Evolutionary conservation across 192 early-diverging fungal genomes (phyloP), one percentile per base, ranked within the genome.

Genomic region (Ambispora gerdemannii): DNA sequence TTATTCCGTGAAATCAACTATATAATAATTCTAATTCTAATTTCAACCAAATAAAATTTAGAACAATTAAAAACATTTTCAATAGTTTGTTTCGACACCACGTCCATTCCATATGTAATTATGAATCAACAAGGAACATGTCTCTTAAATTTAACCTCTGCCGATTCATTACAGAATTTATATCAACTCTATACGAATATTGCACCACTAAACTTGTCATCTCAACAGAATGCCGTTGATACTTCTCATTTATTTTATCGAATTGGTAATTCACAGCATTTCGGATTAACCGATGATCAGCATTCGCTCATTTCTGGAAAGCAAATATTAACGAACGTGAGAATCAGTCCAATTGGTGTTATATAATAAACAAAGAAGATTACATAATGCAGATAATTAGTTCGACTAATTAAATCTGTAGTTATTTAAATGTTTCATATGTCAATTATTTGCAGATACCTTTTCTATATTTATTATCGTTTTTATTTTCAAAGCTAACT

Each of bases 201-300:
- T 13, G 24, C 63, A 11, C 30, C 28, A 15, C 8, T 24, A 25
- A 25, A 31, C 35, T 49, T 50, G 19, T 43, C 34, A 30, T 20
- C 17, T 15, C 27, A 22, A 10, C 49, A 43, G 63, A 3, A 25
- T 30, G 0, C 2, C 8, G 43, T 65, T 8, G 43, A 65, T 31
- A 63, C 22, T 38, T 25, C 11, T 27, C 17, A 25, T 27, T 25
- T 65, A 3, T 24, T 30, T 65, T 65, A 65, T 65, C 33, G 63
- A 38, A 49, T 65, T 47, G 63, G 38, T 47, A 36, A 63, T 63
- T 17, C 61, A 3, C 17, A 30, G 24, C 63, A 65, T 49, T 65
- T 17, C 22, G 22, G 36, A 4, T 65, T 65, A 50, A 11, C 11
- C 1, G 63, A 49, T 49, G 13, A 43, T 6, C 63, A 4, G 20